Conservation (phyloP, 768 basidiomycete species). For the Tephrocybe sp. region DNA sequence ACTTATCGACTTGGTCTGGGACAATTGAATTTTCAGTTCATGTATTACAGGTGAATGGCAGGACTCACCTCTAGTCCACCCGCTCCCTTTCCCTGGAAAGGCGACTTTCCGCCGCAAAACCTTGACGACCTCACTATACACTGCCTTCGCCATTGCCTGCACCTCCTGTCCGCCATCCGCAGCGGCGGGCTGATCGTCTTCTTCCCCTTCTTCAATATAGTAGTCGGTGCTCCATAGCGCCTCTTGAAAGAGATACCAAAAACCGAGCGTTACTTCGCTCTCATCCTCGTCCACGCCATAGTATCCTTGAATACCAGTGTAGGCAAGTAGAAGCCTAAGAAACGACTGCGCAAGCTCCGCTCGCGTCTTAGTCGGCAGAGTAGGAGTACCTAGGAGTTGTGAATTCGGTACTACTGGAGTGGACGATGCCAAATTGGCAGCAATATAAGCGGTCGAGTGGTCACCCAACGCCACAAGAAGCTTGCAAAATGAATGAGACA, state of each 20-base stretch:
- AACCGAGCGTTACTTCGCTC: conserved; percentile 83
- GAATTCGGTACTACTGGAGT: conserved; percentile 29
- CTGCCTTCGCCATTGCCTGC: conserved; percentile 58
- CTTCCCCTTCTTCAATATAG: conserved; percentile 30
- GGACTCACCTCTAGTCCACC: conserved; percentile 70
- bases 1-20: conserved; percentile 78
- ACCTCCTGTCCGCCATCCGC: conserved; percentile 30
- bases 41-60: conserved; percentile 2
- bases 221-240: conserved; percentile 73
- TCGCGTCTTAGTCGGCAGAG: conserved; percentile 30
- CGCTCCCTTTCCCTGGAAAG: conserved; percentile 57
- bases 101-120: conserved; percentile 71
- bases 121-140: conserved; percentile 78
- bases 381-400: conserved; percentile 16
- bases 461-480: conserved; percentile 82
- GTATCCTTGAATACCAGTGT: conserved; percentile 71
- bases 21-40: not conserved
- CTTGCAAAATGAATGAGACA: conserved; percentile 76
- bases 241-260: conserved; percentile 93
- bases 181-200: not conserved
- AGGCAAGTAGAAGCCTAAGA: conserved; percentile 67
- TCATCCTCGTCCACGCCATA: conserved; percentile 86
- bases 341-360: conserved; percentile 67
- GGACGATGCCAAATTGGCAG: conserved; percentile 59
- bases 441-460: conserved; percentile 80